phyloP scores from a whole-genome alignment of 257 asterid genomes.

The Gentiana macrophylla region DNA sequence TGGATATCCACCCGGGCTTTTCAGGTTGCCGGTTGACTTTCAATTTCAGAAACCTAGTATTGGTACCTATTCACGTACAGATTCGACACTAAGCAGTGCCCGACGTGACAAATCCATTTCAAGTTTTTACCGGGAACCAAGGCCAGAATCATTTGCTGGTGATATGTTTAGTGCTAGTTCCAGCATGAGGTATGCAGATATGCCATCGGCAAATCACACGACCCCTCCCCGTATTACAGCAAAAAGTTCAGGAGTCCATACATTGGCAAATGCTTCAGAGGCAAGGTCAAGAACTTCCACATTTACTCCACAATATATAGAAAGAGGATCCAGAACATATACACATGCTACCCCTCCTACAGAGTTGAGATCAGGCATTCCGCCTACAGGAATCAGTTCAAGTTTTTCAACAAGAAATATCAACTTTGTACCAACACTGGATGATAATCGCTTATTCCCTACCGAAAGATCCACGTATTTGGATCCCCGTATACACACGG shows the following conservation, averaged over 20 bases:
- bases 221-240: slow-evolving; percentile 20
- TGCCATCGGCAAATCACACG: slow-evolving; percentile 12
- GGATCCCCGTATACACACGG: slow-evolving; percentile 22
- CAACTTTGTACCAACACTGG: slow-evolving; percentile 18
- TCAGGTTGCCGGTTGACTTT: slow-evolving; percentile 62
- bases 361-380: slow-evolving; percentile 5
- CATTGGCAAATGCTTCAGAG: slow-evolving; percentile 6
- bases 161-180: slow-evolving; percentile 14
- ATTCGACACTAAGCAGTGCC: slow-evolving; percentile 13
- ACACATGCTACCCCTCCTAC: too few species aligned
- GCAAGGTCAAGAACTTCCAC: too few species aligned
- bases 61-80: slow-evolving; percentile 8
- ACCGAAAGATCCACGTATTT: slow-evolving; percentile 15
- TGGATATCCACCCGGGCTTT: slow-evolving; percentile 39
- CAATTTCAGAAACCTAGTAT: slow-evolving; percentile 23
- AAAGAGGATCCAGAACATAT: too few species aligned
- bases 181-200: slow-evolving; percentile 17
- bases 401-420: slow-evolving; percentile 19
- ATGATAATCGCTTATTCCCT: slow-evolving; percentile 1
- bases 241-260: slow-evolving; percentile 15
- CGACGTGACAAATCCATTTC: slow-evolving; percentile 12
- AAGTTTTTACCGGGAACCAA: slow-evolving; percentile 23
- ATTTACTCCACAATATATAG: too few species aligned
- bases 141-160: slow-evolving; percentile 16
- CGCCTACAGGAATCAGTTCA: slow-evolving; percentile 15